Evolutionary conservation across 1,139 yeast species (phyloP), one percentile per base, ranked within the genome.

Genomic region (Citeromyces hawaiiensis): DNA sequence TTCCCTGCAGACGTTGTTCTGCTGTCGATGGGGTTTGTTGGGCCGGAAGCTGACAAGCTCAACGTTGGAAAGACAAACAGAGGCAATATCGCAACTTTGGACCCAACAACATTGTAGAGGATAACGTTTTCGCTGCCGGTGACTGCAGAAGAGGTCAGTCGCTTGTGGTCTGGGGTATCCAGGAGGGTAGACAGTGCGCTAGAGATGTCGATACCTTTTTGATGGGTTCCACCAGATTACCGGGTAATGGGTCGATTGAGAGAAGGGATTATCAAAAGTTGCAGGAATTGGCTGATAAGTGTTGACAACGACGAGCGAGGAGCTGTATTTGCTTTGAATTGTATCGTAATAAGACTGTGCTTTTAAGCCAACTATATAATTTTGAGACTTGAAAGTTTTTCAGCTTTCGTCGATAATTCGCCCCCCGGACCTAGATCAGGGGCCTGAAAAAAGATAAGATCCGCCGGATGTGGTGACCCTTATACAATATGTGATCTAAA

Each of bases 131-230:
- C 58, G 86, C 96, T 41, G 96, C 96, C 39, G 98, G 98, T 64
- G 98, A 91, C 63, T 91, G 97, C 67, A 82, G 98, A 69, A 81
- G 98, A 64, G 98, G 98, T 29, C 98, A 91, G 68, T 86, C 96
- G 3, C 75, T 91, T 59, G 93, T 91, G 59, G 98, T 91, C 43
- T 91, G 98, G 97, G 98, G 97, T 65, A 91, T 91, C 52, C 97
- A 91, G 65, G 98, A 91, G 66, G 98, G 98, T 51, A 79, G 97
- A 67, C 96, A 91, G 63, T 85, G 96, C 72, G 98, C 98, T 34
- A 75, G 96, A 51, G 88, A 85, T 53, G 93, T 91, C 45, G 98
- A 91, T 56, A 61, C 68, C 51, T 83, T 61, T 59, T 69, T 91
- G 60, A 77, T 78, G 77, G 87, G 91, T 29, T 62, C 72, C 45